These are phyloP conservation scores for Adenanthera pavonina DNA, from an alignment of 306 rosid species.

Conservation along the genomic window DNA sequence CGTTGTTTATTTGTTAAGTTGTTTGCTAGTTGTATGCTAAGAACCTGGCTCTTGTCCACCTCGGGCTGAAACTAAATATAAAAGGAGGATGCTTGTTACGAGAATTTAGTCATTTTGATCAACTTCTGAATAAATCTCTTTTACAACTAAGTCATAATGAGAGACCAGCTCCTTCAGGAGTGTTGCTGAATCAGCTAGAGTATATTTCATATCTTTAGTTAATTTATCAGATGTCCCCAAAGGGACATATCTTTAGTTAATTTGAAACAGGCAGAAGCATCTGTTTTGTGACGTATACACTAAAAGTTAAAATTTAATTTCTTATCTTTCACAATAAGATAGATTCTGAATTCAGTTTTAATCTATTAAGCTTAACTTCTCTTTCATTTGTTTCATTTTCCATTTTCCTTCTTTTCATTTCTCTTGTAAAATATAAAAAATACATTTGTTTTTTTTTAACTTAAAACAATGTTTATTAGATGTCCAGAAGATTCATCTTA, in stretches of 20 bases:
- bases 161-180: constrained; percentile 1
- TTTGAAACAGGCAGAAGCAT: not conserved
- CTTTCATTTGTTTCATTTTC: constrained; percentile 7
- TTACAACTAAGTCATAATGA: constrained; percentile 13
- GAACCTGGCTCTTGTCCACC: not conserved
- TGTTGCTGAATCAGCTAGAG: not conserved
- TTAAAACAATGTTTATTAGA: not conserved
- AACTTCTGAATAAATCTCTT: constrained; percentile 15
- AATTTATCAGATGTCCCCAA: not conserved
- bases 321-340: not conserved
- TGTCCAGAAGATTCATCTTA: not conserved
- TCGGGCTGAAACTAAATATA: not conserved
- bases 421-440: not conserved
- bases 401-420: not conserved
- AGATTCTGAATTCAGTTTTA: constrained; percentile 8
- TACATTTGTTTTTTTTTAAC: not conserved
- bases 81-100: constrained; percentile 14
- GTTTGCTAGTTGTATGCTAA: not conserved
- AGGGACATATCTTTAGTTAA: not conserved
- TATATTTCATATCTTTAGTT: constrained; percentile 15
- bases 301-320: constrained; percentile 12
- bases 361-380: not conserved
- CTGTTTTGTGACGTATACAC: not conserved
- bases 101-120: constrained; percentile 24
- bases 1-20: constrained; percentile 29